phyloP scores from a whole-genome alignment of 257 asterid species.

The Gentiana dahurica region DNA sequence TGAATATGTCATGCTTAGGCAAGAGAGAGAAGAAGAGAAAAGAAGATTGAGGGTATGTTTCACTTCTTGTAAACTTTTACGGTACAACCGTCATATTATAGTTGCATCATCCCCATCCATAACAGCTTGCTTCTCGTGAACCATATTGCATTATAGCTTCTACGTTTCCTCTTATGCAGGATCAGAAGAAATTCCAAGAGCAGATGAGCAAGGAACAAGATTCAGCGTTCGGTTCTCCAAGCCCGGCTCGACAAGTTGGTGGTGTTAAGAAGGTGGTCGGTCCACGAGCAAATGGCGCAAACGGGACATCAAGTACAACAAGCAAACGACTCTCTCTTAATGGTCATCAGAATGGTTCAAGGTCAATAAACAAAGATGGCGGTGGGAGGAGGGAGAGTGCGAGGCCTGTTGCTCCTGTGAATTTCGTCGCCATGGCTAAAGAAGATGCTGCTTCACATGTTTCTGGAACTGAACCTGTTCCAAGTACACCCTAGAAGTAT shows the following conservation, averaged over 20 bases:
- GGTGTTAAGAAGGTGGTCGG: conserved; percentile 58
- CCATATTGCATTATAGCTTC: no score
- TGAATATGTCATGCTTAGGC: conserved; percentile 86
- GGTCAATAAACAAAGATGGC: conserved; percentile 57
- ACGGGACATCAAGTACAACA: conserved; percentile 23
- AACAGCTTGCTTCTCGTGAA: no score
- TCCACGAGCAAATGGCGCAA: conserved; percentile 62
- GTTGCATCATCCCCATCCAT: no score
- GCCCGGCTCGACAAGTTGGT: conserved; percentile 61
- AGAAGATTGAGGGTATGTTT: conserved; percentile 73
- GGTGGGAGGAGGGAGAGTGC: conserved; percentile 50
- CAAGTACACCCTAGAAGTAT: conserved; percentile 21
- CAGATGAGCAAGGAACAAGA: conserved; percentile 59
- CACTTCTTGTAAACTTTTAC: no score
- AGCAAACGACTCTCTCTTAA: conserved; percentile 71
- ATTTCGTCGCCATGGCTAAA: conserved; percentile 63
- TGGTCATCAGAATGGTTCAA: conserved; percentile 69
- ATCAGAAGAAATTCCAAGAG: conserved; percentile 62
- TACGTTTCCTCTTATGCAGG: conserved; percentile 28
- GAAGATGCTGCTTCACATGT: conserved; percentile 39
- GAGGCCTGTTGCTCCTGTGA: conserved; percentile 53
- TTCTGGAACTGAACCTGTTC: conserved; percentile 23
- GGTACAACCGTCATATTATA: no score
- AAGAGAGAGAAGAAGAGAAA: conserved; percentile 92
- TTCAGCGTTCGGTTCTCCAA: conserved; percentile 48